Conservation (phyloP, 129 eudicot genomes). For the carrot (Daucus carota) region DH1_v3.0 NC_030383.2:47685001-47685500, state of each 20-base stretch:
- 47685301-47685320: no score
- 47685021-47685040: slow-evolving; percentile 8
- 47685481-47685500: no score
- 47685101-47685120: slow-evolving; percentile 9
- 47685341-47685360: no score
- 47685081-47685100: background rate
- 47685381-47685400: no score
- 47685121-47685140: slow-evolving; percentile 32
- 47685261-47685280: background rate
- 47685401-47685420: no score
- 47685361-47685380: no score
- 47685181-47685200: background rate
- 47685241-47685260: background rate
- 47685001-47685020: slow-evolving; percentile 83
- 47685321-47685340: no score
- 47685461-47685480: no score
- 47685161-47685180: slow-evolving; percentile 12
- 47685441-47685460: no score
- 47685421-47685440: no score
- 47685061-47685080: slow-evolving; percentile 4
- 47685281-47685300: background rate
- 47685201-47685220: background rate
- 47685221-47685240: background rate
- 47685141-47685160: slow-evolving; percentile 19
- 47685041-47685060: slow-evolving; percentile 1